These are phyloP conservation scores for Cyberlindnera nakhonratchasimensis DNA, from an alignment of 805 yeast genomes.

Conservation along the genomic window DNA sequence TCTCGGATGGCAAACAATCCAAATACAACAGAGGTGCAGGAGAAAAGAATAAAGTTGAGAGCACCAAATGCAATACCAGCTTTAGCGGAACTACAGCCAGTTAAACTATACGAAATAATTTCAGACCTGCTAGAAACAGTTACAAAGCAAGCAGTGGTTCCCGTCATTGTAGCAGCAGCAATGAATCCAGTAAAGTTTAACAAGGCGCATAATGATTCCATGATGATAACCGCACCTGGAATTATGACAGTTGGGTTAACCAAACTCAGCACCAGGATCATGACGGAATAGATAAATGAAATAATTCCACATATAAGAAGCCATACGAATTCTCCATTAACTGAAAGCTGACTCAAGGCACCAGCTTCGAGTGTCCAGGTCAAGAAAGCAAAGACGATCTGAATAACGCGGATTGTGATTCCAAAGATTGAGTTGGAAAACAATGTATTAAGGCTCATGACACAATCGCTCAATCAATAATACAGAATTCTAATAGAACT, in stretches of 20 bases:
- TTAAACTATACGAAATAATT: background rate
- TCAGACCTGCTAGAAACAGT: background rate
- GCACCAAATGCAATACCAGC: conserved; percentile 24
- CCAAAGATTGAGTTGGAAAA: conserved; percentile 11
- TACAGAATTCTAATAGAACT: too few species aligned
- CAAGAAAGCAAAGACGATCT: conserved; percentile 15
- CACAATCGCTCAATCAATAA: too few species aligned
- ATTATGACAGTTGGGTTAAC: conserved; percentile 8
- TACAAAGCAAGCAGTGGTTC: conserved; percentile 11
- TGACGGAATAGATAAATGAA: conserved; percentile 9
- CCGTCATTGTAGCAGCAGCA: conserved; percentile 18
- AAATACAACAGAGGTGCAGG: conserved; percentile 10
- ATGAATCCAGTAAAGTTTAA: conserved; percentile 22
- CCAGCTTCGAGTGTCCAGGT: conserved; percentile 14
- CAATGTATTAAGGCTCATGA: too few species aligned
- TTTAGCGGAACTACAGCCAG: conserved; percentile 17
- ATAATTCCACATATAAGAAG: conserved; percentile 15
- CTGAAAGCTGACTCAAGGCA: conserved; percentile 10
- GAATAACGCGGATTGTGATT: conserved; percentile 13
- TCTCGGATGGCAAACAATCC: conserved; percentile 12
- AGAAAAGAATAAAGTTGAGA: conserved; percentile 18
- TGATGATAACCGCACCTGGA: conserved; percentile 14
- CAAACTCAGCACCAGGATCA: conserved; percentile 4
- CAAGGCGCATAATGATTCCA: conserved; percentile 15
- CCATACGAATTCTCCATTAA: conserved; percentile 13